Percentiles rank a stretch among this genome's conserved stretches.
Evolutionary conservation across 176 grass and related monocot species (phyloP).

Genomic region (Musa schizocarpa): DNA sequence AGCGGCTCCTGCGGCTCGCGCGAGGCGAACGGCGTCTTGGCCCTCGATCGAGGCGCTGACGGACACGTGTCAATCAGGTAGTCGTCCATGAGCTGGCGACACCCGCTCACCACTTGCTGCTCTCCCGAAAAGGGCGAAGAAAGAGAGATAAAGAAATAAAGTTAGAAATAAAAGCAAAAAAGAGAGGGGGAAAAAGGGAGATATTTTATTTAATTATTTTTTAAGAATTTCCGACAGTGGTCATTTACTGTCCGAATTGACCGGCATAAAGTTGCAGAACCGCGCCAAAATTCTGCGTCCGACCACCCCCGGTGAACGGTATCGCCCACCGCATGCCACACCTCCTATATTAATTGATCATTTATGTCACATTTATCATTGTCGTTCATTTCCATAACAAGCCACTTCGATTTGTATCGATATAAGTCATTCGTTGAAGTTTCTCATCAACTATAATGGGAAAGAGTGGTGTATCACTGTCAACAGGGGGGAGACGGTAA

Average conservation of each 20-base stretch:
- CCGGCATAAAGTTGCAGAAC: conserved; percentile 16
- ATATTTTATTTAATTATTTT: conserved; percentile 8
- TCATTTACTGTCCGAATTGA: conserved; percentile 29
- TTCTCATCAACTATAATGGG: too few species aligned
- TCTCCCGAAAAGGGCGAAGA: background rate
- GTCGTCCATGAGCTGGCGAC: conserved; percentile 42
- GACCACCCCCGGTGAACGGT: conserved; percentile 6
- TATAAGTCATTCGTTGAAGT: too few species aligned
- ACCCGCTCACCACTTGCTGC: conserved; percentile 34
- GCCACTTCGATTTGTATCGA: too few species aligned
- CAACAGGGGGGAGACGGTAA: background rate
- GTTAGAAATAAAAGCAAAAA: conserved; percentile 6
- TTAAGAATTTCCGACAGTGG: background rate
- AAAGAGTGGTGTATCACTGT: too few species aligned
- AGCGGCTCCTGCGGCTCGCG: background rate
- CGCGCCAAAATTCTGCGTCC: conserved; percentile 2
- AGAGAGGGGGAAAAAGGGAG: background rate
- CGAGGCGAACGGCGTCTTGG: background rate
- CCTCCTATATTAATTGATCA: too few species aligned
- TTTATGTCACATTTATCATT: too few species aligned
- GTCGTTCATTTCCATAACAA: too few species aligned
- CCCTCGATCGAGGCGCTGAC: background rate
- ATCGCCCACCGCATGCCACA: background rate
- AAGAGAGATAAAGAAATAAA: background rate
- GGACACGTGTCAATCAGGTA: conserved; percentile 31